Evolutionary conservation across 1,139 yeast species (phyloP).

Genomic region (Torulaspora pretoriensis): DNA sequence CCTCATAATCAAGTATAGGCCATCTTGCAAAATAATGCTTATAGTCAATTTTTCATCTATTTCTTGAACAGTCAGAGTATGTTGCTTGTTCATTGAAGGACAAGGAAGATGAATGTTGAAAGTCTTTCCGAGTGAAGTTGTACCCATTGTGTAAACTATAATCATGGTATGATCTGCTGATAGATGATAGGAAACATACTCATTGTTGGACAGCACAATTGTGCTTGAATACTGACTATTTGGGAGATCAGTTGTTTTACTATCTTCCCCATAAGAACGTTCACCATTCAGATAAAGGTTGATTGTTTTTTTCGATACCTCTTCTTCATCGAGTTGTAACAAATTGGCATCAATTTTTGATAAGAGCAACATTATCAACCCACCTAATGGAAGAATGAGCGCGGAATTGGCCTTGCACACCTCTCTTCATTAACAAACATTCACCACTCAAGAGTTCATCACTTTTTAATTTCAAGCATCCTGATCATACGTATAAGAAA

Average conservation of each 20-base stretch:
- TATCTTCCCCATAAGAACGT: background rate
- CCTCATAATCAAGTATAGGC: conserved; percentile 38
- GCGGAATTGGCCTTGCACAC: background rate
- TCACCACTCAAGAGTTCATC: background rate
- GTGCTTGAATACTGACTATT: conserved; percentile 23
- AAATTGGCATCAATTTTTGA: conserved; percentile 27
- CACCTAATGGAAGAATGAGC: background rate
- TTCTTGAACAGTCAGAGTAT: conserved; percentile 22
- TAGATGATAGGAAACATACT: conserved; percentile 28
- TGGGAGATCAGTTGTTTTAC: background rate
- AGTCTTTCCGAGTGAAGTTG: conserved; percentile 22
- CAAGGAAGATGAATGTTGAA: conserved; percentile 27
- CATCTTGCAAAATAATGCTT: conserved; percentile 31
- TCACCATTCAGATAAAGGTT: conserved; percentile 17
- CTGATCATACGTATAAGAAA: background rate
- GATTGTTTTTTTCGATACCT: conserved; percentile 14
- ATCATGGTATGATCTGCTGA: conserved; percentile 21
- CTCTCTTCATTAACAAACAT: background rate
- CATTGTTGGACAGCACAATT: conserved; percentile 19
- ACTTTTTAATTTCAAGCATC: background rate
- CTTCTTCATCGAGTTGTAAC: conserved; percentile 16
- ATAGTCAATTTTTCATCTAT: conserved; percentile 18
- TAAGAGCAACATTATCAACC: conserved; percentile 17
- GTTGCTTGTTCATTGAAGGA: conserved; percentile 27
- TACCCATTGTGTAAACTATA: conserved; percentile 26